A percentile compares a stretch with the other conserved stretches of the same genome.
phyloP scores from a whole-genome alignment of 495 filamentous ascomycete genomes.

The Oleoguttula mirabilis region DNA sequence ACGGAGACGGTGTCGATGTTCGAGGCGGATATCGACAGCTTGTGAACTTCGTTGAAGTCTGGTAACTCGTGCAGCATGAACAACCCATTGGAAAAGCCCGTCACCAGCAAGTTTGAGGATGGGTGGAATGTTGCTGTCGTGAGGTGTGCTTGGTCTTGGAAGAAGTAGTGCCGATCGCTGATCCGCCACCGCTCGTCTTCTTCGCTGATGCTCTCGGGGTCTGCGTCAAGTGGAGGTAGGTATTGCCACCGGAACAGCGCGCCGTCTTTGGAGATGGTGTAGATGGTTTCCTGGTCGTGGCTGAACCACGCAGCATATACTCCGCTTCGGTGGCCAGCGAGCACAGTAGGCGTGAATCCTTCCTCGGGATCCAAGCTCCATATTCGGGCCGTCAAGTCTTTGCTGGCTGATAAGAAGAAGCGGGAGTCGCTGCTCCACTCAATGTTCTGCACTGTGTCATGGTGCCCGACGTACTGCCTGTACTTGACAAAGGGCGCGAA shows the following conservation, averaged over 20 bases:
- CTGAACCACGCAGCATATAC: conserved; percentile 88
- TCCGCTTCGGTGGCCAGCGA: conserved; percentile 79
- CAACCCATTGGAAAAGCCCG: conserved; percentile 87
- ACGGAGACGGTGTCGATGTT: conserved; percentile 88
- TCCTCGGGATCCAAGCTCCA: conserved; percentile 85
- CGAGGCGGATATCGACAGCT: conserved; percentile 83
- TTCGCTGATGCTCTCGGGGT: conserved; percentile 40
- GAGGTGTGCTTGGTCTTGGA: conserved; percentile 70
- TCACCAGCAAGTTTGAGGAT: conserved; percentile 72
- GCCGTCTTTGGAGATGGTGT: conserved; percentile 55
- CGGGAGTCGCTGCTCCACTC: conserved; percentile 92
- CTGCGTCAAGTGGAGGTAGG: conserved; percentile 32
- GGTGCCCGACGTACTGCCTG: conserved; percentile 74
- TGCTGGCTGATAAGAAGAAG: conserved; percentile 83
- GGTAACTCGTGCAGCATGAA: conserved; percentile 92
- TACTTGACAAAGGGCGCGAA: conserved; percentile 91
- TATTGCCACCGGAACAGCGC: conserved; percentile 57
- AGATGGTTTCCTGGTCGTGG: conserved; percentile 69
- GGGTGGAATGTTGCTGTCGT: conserved; percentile 81
- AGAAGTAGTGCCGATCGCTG: conserved; percentile 74
- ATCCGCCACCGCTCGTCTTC: conserved; percentile 71
- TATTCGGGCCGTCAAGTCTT: conserved; percentile 83
- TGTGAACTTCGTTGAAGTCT: conserved; percentile 93
- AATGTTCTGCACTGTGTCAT: conserved; percentile 69
- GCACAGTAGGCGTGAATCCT: conserved; percentile 74